Evolutionary conservation across 2,329 filamentous ascomycete genomes (phyloP).

Genomic region (Chrysosphaeria jannelii): DNA sequence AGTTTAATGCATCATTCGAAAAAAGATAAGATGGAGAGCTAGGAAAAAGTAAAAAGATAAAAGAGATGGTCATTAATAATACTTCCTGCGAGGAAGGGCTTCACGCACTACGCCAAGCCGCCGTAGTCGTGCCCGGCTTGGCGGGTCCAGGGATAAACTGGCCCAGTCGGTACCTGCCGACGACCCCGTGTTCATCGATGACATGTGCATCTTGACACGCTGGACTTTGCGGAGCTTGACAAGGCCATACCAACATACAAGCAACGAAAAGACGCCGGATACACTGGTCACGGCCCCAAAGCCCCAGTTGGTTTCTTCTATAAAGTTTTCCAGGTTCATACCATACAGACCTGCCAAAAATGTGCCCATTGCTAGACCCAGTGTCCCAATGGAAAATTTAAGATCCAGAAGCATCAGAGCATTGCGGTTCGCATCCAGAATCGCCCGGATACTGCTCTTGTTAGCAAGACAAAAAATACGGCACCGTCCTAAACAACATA

Average conservation of each 20-base stretch:
- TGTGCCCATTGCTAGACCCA: constrained; percentile 81
- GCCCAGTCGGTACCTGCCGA: constrained; percentile 9
- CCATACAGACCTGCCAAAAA: constrained; percentile 97
- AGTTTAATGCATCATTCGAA: not conserved
- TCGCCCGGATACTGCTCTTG: constrained; percentile 83
- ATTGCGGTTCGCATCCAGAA: constrained; percentile 92
- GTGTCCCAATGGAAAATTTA: constrained; percentile 82
- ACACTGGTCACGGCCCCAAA: constrained; percentile 45
- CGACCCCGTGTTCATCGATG: constrained; percentile 1
- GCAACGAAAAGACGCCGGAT: constrained; percentile 39
- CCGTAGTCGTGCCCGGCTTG: constrained; percentile 19
- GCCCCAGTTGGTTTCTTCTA: constrained; percentile 74
- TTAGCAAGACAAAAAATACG: constrained; percentile 13
- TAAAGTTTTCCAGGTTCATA: constrained; percentile 97
- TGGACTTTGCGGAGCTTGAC: constrained; percentile 38
- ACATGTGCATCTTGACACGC: constrained; percentile 8
- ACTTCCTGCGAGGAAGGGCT: constrained; percentile 3
- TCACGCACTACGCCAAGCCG: constrained; percentile 12
- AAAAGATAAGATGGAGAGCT: not conserved
- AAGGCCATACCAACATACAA: constrained; percentile 64
- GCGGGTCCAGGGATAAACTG: constrained; percentile 17
- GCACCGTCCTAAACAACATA: constrained; percentile 25
- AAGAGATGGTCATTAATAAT: constrained; percentile 2
- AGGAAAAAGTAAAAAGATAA: not conserved
- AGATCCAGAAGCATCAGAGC: constrained; percentile 91